Base-by-base conservation (phyloP, 2,329 filamentous ascomycete genomes). In the Fusarium austroafricanum region DNA sequence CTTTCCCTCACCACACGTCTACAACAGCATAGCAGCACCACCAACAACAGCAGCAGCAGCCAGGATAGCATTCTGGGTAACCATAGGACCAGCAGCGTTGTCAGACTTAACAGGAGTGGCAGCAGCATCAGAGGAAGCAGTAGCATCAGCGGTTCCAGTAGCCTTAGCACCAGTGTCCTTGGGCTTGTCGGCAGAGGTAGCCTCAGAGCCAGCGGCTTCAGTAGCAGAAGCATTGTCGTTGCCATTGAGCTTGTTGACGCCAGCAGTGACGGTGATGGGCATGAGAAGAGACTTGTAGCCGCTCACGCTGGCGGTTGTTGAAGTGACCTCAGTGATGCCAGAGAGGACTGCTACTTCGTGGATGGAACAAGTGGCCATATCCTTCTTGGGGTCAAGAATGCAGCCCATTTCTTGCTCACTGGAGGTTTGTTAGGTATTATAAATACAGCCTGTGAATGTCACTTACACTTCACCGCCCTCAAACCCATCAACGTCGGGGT, bases 211-310 rank as follows among this genome's bases (percentile, higher is more conserved):
- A 18, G 49, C 26, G 11, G 37, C 49, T 20, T 51, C 37, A 29
- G 70, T 58, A 40, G 61, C 58, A 28, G 69, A 68, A 28, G 61
- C 46, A 31, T 47, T 61, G 5, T 60, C 49, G 42, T 53, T 68
- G 15, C 40, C 53, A 37, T 51, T 59, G 20, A 82, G 71, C 71
- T 80, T 80, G 50, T 80, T 76, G 33, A 74, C 55, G 6, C 80
- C 81, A 17, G 77, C 78, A 18, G 80, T 81, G 52, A 82, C 65
- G 33, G 78, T 79, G 23, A 81, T 75, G 55, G 78, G 73, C 14
- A 68, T 31, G 38, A 75, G 63, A 20, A 56, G 10, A 0, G 53
- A 20, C n/a, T 50, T 50, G 58, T 78, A 75, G 20, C 68, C 43
- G 14, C 33, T 55, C 21, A 52, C 47, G 20, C 56, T 46, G 29